Conservation (phyloP, 2,329 filamentous ascomycete species). For the Botrytis pseudocinerea region DNA sequence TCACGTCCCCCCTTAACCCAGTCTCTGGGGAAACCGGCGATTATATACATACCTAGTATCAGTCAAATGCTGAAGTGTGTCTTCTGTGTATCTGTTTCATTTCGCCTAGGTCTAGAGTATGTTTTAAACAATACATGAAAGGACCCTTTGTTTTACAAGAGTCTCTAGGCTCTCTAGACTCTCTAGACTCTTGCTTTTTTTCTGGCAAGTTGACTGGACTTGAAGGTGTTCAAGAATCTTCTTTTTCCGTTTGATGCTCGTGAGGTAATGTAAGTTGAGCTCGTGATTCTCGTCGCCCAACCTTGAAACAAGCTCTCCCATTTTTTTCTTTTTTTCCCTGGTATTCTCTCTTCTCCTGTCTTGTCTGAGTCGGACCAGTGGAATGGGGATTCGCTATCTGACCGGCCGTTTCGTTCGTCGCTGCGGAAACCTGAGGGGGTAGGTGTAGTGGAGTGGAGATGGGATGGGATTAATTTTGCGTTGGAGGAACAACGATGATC, state of each 20-base stretch:
- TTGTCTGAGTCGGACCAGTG: background rate
- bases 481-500: conserved; percentile 15
- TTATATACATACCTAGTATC: conserved; percentile 3
- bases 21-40: conserved; percentile 19
- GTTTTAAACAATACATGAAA: background rate
- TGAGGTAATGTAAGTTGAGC: background rate
- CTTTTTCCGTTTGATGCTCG: background rate
- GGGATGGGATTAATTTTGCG: conserved; percentile 11
- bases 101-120: background rate
- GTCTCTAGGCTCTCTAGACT: background rate
- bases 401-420: conserved; percentile 9
- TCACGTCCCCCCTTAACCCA: background rate
- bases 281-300: background rate
- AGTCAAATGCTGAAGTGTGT: background rate
- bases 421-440: conserved; percentile 12
- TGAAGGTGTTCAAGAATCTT: background rate
- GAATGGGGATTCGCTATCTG: background rate
- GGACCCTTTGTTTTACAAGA: background rate
- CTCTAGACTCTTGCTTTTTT: background rate
- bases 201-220: background rate
- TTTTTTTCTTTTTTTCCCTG: background rate
- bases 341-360: background rate
- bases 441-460: background rate
- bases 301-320: background rate
- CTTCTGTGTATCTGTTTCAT: background rate